These are phyloP conservation scores for Thecamonas trahens DNA, from an alignment of 78 protist genomes.

Conservation along the genomic window DNA sequence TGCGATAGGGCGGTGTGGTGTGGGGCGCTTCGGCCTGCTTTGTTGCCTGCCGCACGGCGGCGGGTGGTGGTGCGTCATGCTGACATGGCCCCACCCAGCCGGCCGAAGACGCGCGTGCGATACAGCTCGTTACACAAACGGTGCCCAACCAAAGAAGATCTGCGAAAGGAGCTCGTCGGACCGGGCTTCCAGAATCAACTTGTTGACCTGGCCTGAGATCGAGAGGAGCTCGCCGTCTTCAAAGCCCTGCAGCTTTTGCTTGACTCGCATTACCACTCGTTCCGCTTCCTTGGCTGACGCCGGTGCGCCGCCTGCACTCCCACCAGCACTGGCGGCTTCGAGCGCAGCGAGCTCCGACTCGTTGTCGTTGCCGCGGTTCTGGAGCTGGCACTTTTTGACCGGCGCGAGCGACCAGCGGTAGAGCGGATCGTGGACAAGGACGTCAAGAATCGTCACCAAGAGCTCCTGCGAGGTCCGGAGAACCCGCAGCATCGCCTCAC, in stretches of 20 bases:
- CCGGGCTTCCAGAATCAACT: constrained; percentile 33
- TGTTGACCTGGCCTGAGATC: constrained; percentile 32
- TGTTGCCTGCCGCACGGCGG: too few relatives aligned
- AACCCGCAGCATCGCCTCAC: constrained; percentile 31
- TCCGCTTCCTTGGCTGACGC: background rate
- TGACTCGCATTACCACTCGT: background rate
- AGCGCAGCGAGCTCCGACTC: background rate
- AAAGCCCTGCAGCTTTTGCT: constrained; percentile 23
- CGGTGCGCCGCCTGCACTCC: background rate
- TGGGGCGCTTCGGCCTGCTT: too few relatives aligned
- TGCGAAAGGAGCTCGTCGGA: constrained; percentile 4
- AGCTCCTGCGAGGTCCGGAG: constrained; percentile 4
- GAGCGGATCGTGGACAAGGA: constrained; percentile 56
- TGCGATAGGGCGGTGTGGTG: too few relatives aligned
- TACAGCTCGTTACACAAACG: constrained; percentile 19
- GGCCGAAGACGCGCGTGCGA: too few relatives aligned
- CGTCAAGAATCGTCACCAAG: constrained; percentile 37
- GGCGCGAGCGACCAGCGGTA: constrained; percentile 31
- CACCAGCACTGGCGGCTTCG: background rate
- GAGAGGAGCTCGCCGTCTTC: constrained; percentile 3
- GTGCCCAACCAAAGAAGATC: constrained; percentile 43
- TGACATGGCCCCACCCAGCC: too few relatives aligned
- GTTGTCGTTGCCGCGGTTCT: background rate
- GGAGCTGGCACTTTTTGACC: background rate
- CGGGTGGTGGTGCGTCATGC: too few relatives aligned